Evolutionary conservation across 148 eudicot species (phyloP).

Genomic region (Limonium bicolor): DNA sequence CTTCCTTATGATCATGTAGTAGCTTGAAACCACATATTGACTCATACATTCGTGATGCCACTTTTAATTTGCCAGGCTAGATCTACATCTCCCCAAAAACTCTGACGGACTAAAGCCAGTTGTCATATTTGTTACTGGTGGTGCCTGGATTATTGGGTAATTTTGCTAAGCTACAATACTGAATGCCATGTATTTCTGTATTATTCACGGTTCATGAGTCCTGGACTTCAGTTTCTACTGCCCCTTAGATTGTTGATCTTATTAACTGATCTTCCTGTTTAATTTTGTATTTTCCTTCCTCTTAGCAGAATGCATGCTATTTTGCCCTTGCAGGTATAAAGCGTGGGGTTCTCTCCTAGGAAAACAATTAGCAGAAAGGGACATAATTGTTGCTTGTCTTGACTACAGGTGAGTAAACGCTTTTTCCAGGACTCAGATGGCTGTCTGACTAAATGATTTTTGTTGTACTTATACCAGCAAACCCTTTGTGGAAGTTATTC

Average conservation of each 20-base stretch:
- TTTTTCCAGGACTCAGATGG: neutral
- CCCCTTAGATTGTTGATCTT: no score
- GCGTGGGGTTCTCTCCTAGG: conserved; percentile 99
- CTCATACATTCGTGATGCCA: neutral
- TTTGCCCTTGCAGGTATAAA: no score
- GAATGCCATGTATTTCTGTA: no score
- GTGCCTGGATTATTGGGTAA: conserved; percentile 99
- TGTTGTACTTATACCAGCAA: neutral
- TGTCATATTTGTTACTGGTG: conserved; percentile 87
- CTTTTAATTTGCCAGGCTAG: conserved; percentile 43
- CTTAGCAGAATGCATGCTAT: no score
- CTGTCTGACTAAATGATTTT: no score
- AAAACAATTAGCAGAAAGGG: conserved; percentile 78
- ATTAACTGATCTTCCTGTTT: no score
- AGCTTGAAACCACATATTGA: neutral
- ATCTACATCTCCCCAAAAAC: conserved; percentile 67
- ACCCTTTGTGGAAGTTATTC: neutral
- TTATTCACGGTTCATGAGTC: no score
- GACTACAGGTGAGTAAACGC: conserved; percentile 83
- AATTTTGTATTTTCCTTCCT: no score
- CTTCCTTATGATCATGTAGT: neutral
- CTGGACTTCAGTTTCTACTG: no score
- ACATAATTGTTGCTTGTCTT: conserved; percentile 80
- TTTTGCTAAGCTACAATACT: conserved; percentile 8
- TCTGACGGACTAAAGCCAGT: conserved; percentile 56